Percentiles rank a stretch among this genome's conserved stretches.
These are phyloP conservation scores for Penicillium parvum DNA, from an alignment of 495 filamentous ascomycete genomes.

Conservation along the genomic window DNA sequence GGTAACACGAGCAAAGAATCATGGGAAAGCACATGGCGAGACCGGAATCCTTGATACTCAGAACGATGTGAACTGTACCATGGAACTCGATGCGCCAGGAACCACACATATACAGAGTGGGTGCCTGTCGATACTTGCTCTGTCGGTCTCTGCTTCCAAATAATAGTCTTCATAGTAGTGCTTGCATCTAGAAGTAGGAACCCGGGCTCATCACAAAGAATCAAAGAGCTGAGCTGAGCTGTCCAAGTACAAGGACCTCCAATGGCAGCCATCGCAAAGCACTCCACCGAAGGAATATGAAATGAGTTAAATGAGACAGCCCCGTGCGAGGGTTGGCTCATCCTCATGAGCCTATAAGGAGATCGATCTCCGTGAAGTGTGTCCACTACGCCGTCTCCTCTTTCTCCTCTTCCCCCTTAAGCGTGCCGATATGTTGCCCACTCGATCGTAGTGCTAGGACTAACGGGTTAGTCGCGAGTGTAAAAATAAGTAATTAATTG, in stretches of 20 bases:
- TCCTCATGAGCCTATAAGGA: slow-evolving; percentile 7
- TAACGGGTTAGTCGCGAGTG: too few relatives aligned
- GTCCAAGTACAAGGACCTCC: too few relatives aligned
- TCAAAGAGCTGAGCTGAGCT: too few relatives aligned
- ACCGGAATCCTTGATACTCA: too few relatives aligned
- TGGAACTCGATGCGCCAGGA: slow-evolving; percentile 12
- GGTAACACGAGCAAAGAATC: too few relatives aligned
- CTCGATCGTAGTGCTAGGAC: background rate
- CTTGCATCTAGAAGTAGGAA: too few relatives aligned
- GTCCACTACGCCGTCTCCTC: slow-evolving; percentile 8
- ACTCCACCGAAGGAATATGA: too few relatives aligned
- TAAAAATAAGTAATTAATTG: too few relatives aligned
- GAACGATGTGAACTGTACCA: background rate
- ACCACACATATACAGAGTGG: slow-evolving; percentile 8
- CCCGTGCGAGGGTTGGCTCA: slow-evolving; percentile 9
- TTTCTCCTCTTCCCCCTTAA: slow-evolving; percentile 23
- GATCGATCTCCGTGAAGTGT: background rate
- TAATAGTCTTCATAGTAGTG: too few relatives aligned
- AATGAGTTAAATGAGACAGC: slow-evolving; percentile 20
- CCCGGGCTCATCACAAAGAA: too few relatives aligned
- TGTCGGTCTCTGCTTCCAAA: too few relatives aligned
- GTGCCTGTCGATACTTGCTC: slow-evolving; percentile 30
- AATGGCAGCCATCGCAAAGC: slow-evolving; percentile 6
- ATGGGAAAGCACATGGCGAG: too few relatives aligned
- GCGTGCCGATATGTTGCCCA: slow-evolving; percentile 3